Percentiles rank a stretch among this genome's conserved stretches.
Evolutionary conservation across 2,329 filamentous ascomycete species (phyloP).

Genomic region (Cercospora brassicicola): DNA sequence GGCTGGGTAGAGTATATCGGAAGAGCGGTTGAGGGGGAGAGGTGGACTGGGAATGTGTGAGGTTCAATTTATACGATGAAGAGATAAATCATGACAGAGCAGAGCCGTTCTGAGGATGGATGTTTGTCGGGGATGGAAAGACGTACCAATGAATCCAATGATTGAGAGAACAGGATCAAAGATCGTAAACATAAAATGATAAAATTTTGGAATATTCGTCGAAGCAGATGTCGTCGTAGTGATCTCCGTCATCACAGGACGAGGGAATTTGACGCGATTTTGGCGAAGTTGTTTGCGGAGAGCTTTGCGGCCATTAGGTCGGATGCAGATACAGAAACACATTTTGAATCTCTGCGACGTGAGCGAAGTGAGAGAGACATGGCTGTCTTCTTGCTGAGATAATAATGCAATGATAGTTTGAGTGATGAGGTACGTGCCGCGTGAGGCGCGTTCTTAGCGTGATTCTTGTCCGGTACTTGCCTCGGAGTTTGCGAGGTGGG

Average conservation of each 20-base stretch:
- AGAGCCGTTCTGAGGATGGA: too few relatives aligned
- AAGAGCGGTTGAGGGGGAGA: background rate
- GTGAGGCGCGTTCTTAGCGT: too few relatives aligned
- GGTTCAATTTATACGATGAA: too few relatives aligned
- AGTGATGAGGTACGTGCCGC: too few relatives aligned
- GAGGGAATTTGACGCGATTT: background rate
- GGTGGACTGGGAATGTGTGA: background rate
- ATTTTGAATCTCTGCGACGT: background rate
- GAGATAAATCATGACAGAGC: too few relatives aligned
- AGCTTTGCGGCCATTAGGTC: background rate
- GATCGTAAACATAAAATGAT: background rate
- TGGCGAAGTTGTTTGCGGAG: background rate
- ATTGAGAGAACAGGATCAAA: background rate
- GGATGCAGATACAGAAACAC: conserved; percentile 10
- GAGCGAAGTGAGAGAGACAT: too few relatives aligned
- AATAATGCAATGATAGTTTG: too few relatives aligned
- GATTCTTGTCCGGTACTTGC: too few relatives aligned
- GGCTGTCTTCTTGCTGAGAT: too few relatives aligned
- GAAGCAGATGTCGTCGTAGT: background rate
- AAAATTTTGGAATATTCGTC: background rate
- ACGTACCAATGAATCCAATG: background rate
- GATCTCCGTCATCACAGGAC: background rate
- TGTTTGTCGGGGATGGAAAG: too few relatives aligned
- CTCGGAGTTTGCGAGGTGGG: too few relatives aligned
- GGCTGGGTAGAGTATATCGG: background rate